phyloP scores from a whole-genome alignment of 2,329 filamentous ascomycete genomes.

The Apiospora rasikravindrae region DNA sequence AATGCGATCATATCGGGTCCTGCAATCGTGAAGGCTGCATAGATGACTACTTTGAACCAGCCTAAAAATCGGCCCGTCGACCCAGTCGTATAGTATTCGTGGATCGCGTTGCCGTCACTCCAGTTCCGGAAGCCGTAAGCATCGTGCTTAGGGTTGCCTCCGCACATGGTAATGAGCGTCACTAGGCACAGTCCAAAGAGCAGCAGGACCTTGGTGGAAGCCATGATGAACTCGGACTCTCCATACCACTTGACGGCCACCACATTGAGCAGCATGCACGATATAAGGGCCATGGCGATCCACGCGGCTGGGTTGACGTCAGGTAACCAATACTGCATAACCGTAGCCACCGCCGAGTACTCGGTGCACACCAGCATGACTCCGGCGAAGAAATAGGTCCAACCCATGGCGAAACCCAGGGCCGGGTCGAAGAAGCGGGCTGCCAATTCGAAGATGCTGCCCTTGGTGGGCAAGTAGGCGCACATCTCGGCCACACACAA shows the following conservation, averaged over 20 bases:
- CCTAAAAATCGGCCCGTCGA: slow-evolving; percentile 63
- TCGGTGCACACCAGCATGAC: slow-evolving; percentile 52
- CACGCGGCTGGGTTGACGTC: slow-evolving; percentile 52
- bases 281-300: slow-evolving; percentile 52
- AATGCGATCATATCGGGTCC: slow-evolving; percentile 62
- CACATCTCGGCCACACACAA: slow-evolving; percentile 62
- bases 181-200: slow-evolving; percentile 61
- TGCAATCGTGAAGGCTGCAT: slow-evolving; percentile 63
- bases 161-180: slow-evolving; percentile 68
- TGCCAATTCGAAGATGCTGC: slow-evolving; percentile 60
- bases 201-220: slow-evolving; percentile 57
- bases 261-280: slow-evolving; percentile 54
- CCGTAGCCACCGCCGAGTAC: slow-evolving; percentile 49
- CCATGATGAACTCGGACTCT: slow-evolving; percentile 58
- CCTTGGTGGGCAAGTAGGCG: slow-evolving; percentile 58
- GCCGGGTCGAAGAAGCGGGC: slow-evolving; percentile 61
- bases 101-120: slow-evolving; percentile 26
- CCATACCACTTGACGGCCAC: slow-evolving; percentile 52
- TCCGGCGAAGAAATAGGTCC: slow-evolving; percentile 56
- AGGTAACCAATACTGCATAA: slow-evolving; percentile 51
- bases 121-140: slow-evolving; percentile 62
- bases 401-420: slow-evolving; percentile 60
- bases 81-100: slow-evolving; percentile 38
- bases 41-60: slow-evolving; percentile 53
- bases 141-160: slow-evolving; percentile 63